phyloP scores from a whole-genome alignment of 2,329 filamentous ascomycete species.

The Exophiala dermatitidis region DNA sequence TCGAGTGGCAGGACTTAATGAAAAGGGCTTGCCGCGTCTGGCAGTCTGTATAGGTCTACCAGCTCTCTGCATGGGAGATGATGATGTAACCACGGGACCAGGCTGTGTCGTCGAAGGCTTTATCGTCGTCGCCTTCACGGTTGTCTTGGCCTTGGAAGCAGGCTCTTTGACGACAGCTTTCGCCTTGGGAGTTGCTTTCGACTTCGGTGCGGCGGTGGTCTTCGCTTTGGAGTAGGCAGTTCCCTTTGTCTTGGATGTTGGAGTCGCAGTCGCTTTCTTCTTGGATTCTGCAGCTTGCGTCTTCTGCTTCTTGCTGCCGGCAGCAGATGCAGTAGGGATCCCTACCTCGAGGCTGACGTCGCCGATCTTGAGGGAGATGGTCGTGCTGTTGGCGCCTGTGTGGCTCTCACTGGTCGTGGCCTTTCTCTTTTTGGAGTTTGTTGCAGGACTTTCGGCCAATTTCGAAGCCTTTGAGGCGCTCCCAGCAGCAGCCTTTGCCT shows the following conservation, averaged over 20 bases:
- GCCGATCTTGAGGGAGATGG: constrained; percentile 11
- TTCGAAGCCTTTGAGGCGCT: constrained; percentile 5
- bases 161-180: not conserved
- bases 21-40: constrained; percentile 7
- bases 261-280: not conserved
- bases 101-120: constrained; percentile 1
- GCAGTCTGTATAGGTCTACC: constrained; percentile 5
- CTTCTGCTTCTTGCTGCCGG: constrained; percentile 1
- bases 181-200: not conserved
- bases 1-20: not conserved
- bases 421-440: constrained; percentile 12
- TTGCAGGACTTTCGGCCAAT: not conserved
- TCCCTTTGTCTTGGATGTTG: not conserved
- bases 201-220: not conserved
- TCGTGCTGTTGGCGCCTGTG: not conserved
- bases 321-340: not conserved
- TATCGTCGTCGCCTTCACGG: not conserved
- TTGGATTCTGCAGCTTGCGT: not conserved
- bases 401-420: constrained; percentile 1
- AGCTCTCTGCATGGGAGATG: not conserved
- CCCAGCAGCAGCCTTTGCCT: constrained; percentile 32
- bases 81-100: not conserved
- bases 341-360: constrained; percentile 9
- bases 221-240: not conserved
- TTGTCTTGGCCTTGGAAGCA: not conserved